phyloP scores from a whole-genome alignment of 179 eudicot genomes.

The Vitellaria paradoxa region DNA sequence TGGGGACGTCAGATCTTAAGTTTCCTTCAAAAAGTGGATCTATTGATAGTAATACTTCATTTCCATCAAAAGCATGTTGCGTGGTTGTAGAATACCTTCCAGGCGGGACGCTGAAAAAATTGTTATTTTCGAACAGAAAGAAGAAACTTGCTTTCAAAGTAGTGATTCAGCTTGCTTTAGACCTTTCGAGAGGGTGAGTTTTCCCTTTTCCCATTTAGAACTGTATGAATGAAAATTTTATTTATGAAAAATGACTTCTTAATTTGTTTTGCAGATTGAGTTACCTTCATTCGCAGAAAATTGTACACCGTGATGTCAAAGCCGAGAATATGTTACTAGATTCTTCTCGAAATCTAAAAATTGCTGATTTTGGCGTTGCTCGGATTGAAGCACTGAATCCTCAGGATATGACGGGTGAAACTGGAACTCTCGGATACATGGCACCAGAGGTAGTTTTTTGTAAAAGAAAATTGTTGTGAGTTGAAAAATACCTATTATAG shows the following conservation, averaged over 20 bases:
- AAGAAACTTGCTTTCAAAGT: slow-evolving; percentile 73
- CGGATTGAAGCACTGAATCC: slow-evolving; percentile 96
- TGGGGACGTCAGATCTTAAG: slow-evolving; percentile 87
- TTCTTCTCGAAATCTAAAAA: slow-evolving; percentile 49
- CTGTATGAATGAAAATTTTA: background rate
- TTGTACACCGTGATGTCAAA: slow-evolving; percentile 92
- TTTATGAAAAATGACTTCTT: background rate
- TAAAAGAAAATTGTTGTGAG: background rate
- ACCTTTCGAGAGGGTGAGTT: slow-evolving; percentile 77
- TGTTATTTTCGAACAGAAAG: slow-evolving; percentile 51
- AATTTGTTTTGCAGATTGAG: slow-evolving; percentile 43
- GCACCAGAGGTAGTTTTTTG: slow-evolving; percentile 66
- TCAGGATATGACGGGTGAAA: slow-evolving; percentile 90
- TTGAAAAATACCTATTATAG: background rate
- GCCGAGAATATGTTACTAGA: slow-evolving; percentile 85
- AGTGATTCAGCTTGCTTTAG: slow-evolving; percentile 82
- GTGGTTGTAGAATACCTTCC: slow-evolving; percentile 78
- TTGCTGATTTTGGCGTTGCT: slow-evolving; percentile 98
- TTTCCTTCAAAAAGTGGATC: slow-evolving; percentile 47
- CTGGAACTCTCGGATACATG: slow-evolving; percentile 91
- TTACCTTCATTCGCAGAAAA: slow-evolving; percentile 78
- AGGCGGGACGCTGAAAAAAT: slow-evolving; percentile 70
- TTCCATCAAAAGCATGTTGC: slow-evolving; percentile 81
- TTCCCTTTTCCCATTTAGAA: background rate
- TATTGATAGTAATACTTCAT: slow-evolving; percentile 30